Evolutionary conservation across 2,329 filamentous ascomycete species (phyloP).

Genomic region (Xenoacremonium recifei): DNA sequence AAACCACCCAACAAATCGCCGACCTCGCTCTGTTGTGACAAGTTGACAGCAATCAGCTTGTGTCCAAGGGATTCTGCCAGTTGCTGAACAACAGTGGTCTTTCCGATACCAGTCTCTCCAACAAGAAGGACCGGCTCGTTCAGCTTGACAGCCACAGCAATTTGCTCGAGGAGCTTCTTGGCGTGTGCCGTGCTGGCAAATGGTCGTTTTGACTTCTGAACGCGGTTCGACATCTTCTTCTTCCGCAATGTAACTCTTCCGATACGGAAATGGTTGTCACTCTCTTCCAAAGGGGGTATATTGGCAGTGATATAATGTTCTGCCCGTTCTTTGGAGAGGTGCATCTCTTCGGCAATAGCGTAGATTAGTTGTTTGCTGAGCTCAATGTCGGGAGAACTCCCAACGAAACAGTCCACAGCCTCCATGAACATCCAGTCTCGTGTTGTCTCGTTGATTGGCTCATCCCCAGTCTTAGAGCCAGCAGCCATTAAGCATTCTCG

Average conservation of each 20-base stretch:
- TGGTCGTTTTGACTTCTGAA: conserved; percentile 56
- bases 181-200: conserved; percentile 91
- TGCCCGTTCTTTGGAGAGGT: conserved; percentile 77
- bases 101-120: conserved; percentile 98
- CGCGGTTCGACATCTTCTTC: conserved; percentile 47
- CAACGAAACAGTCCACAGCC: conserved; percentile 87
- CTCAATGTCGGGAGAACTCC: conserved; percentile 68
- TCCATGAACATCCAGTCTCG: conserved; percentile 90
- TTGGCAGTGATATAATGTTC: conserved; percentile 75
- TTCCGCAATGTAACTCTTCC: conserved; percentile 66
- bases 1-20: conserved; percentile 95
- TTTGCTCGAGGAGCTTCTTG: conserved; percentile 80
- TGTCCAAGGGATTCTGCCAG: conserved; percentile 80
- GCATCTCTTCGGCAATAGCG: conserved; percentile 81
- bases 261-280: conserved; percentile 55
- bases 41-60: conserved; percentile 87
- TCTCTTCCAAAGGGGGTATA: conserved; percentile 67
- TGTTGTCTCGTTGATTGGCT: conserved; percentile 69
- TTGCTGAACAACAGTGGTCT: conserved; percentile 94
- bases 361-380: conserved; percentile 60
- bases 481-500: conserved; percentile 60
- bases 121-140: conserved; percentile 91
- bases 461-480: conserved; percentile 63
- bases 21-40: conserved; percentile 97
- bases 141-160: conserved; percentile 77